phyloP scores from a whole-genome alignment of 768 basidiomycete species.

The Saitozyma sp. region DNA sequence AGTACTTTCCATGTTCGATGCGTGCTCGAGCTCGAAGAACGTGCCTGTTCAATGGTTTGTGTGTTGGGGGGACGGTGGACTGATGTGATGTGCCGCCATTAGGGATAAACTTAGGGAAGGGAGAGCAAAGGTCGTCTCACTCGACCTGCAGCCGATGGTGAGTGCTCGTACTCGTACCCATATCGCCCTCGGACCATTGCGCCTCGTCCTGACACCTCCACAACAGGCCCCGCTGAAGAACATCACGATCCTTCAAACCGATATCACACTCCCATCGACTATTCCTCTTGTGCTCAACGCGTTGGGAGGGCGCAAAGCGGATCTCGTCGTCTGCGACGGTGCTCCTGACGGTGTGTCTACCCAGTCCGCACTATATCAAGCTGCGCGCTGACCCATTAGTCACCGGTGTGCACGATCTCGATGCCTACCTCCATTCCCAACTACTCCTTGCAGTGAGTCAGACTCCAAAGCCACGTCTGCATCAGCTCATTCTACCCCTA shows the following conservation, averaged over 20 bases:
- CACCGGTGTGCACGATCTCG: conserved; percentile 57
- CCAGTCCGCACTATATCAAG: background rate
- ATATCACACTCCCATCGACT: conserved; percentile 55
- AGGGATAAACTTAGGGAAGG: conserved; percentile 4
- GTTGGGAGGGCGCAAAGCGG: conserved; percentile 53
- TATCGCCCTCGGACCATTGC: background rate
- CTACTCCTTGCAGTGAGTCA: conserved; percentile 54
- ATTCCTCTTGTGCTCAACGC: conserved; percentile 53
- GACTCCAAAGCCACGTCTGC: background rate
- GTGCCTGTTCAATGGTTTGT: too few relatives aligned
- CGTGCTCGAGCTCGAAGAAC: too few relatives aligned
- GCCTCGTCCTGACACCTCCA: background rate
- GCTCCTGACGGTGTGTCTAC: conserved; percentile 54
- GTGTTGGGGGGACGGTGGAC: too few relatives aligned
- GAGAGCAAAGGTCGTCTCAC: conserved; percentile 34
- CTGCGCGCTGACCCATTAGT: conserved; percentile 36
- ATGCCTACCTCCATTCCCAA: conserved; percentile 56
- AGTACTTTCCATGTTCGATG: conserved; percentile 3
- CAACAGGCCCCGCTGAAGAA: conserved; percentile 54
- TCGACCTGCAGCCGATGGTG: conserved; percentile 50
- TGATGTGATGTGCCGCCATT: too few relatives aligned
- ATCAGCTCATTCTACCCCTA: too few relatives aligned
- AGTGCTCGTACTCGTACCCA: background rate
- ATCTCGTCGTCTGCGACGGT: conserved; percentile 58
- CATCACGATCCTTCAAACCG: conserved; percentile 55